Evolutionary conservation across 306 rosid genomes (phyloP).

Genomic region (Luffa aegyptiaca): DNA sequence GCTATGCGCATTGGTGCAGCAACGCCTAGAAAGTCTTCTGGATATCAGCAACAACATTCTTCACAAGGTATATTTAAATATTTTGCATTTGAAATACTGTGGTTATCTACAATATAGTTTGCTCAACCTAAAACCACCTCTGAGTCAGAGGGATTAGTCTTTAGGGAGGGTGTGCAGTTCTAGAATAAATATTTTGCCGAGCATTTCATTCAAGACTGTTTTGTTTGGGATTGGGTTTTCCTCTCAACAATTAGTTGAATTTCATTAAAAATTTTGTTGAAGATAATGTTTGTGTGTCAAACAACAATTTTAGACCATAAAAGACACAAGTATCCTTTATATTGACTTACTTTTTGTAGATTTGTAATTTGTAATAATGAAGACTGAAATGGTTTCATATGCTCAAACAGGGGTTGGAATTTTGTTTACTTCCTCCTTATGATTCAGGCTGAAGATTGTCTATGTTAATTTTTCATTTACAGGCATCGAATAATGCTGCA

Average conservation of each 20-base stretch:
- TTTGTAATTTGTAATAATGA: background rate
- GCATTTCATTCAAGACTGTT: background rate
- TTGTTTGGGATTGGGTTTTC: background rate
- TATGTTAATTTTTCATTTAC: background rate
- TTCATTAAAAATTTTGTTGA: background rate
- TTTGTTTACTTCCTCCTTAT: background rate
- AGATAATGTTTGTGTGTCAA: background rate
- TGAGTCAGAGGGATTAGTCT: background rate
- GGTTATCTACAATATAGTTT: background rate
- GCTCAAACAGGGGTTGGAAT: background rate
- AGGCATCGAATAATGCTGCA: background rate
- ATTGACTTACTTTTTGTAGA: background rate
- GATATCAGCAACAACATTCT: constrained; percentile 47
- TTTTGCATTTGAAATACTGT: background rate
- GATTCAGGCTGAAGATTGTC: background rate
- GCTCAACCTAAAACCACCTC: background rate
- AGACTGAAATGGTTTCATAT: background rate
- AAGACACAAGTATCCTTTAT: background rate
- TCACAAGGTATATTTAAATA: constrained; percentile 38
- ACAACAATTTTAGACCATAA: background rate
- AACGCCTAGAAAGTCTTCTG: constrained; percentile 89
- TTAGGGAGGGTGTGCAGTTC: background rate
- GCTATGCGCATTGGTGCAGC: constrained; percentile 96
- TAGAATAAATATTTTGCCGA: background rate
- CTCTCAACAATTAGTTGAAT: background rate